These are phyloP conservation scores for Ascosphaera pollenicola DNA, from an alignment of 2,329 filamentous ascomycete genomes.

Conservation along the genomic window DNA sequence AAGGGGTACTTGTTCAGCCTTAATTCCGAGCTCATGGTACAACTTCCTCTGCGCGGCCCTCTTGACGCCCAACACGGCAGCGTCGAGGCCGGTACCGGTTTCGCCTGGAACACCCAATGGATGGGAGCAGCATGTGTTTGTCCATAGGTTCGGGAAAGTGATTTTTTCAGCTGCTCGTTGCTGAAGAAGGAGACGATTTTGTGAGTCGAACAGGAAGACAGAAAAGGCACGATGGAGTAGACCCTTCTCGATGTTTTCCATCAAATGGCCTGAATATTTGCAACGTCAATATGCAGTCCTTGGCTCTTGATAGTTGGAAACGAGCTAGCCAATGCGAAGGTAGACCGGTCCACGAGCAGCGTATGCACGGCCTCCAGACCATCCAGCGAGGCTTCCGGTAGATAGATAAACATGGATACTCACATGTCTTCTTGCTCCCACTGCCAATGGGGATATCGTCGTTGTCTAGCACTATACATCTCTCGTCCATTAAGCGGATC, in stretches of 20 bases:
- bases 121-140: constrained; percentile 98
- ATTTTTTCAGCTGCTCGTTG: constrained; percentile 95
- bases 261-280: constrained; percentile 56
- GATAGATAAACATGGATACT: constrained; percentile 14
- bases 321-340: too few relatives aligned
- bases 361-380: too few relatives aligned
- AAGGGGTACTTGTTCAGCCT: constrained; percentile 65
- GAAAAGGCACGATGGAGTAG: constrained; percentile 95
- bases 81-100: constrained; percentile 61
- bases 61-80: constrained; percentile 69
- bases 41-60: constrained; percentile 83
- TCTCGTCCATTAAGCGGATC: constrained; percentile 94
- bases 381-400: too few relatives aligned
- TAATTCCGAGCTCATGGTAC: constrained; percentile 85
- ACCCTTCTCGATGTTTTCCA: constrained; percentile 95
- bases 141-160: constrained; percentile 98
- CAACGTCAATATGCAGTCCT: not conserved
- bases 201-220: constrained; percentile 88
- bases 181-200: constrained; percentile 82
- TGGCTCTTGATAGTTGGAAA: too few relatives aligned
- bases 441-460: constrained; percentile 85
- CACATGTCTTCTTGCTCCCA: constrained; percentile 95
- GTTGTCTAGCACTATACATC: constrained; percentile 90
- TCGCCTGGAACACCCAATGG: constrained; percentile 79
- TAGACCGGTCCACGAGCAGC: too few relatives aligned